These are phyloP conservation scores for Nidularia pulvinata DNA, from an alignment of 768 basidiomycete genomes.

Conservation along the genomic window DNA sequence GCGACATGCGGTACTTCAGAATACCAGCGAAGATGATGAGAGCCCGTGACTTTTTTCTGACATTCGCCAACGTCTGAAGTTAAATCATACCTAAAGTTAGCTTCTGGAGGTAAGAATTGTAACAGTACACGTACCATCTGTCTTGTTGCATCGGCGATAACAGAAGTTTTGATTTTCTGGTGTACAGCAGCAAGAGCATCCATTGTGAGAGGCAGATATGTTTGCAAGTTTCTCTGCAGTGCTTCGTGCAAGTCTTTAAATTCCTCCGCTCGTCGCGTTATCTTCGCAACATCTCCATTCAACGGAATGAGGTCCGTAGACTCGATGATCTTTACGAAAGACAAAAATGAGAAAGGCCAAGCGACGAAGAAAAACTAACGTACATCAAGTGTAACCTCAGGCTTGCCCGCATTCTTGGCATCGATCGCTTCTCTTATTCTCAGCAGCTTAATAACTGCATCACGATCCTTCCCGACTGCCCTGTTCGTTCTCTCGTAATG, in stretches of 20 bases:
- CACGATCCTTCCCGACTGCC: constrained; percentile 69
- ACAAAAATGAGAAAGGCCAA: not conserved
- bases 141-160: constrained; percentile 71
- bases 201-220: constrained; percentile 90
- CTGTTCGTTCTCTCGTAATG: constrained; percentile 80
- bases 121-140: constrained; percentile 58
- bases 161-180: constrained; percentile 70
- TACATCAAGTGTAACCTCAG: constrained; percentile 84
- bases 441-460: constrained; percentile 74
- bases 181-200: constrained; percentile 85
- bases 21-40: constrained; percentile 90
- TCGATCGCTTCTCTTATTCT: constrained; percentile 81
- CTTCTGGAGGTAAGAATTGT: not conserved
- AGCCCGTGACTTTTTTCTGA: constrained; percentile 82
- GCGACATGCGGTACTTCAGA: constrained; percentile 86
- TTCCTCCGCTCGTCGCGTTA: constrained; percentile 85
- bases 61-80: constrained; percentile 56
- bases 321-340: constrained; percentile 69
- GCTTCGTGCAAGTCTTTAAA: constrained; percentile 88
- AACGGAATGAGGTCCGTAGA: constrained; percentile 87
- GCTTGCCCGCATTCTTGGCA: constrained; percentile 67
- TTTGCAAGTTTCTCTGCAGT: constrained; percentile 87
- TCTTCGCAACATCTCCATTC: constrained; percentile 81
- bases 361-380: constrained; percentile 18
- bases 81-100: constrained; percentile 1